These are phyloP conservation scores for Phascolomyces articulosus DNA, from an alignment of 371 early-diverging fungal genomes.

Conservation along the genomic window DNA sequence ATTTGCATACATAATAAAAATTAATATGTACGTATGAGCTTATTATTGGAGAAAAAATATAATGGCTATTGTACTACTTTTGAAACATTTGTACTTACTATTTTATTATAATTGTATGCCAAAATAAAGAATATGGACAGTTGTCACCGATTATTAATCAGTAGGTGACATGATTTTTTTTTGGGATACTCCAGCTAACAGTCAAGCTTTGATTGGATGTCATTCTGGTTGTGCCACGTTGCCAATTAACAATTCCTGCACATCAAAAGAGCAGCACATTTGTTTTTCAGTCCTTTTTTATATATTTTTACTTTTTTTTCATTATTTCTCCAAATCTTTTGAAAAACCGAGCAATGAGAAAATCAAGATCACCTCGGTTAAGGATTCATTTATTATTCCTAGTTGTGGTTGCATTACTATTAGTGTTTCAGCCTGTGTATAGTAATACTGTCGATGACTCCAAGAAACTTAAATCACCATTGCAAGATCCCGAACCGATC, in stretches of 20 bases:
- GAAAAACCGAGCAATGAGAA: neutral
- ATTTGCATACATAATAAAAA: too few relatives aligned
- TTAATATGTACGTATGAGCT: too few relatives aligned
- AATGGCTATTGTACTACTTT: too few relatives aligned
- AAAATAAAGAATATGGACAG: too few relatives aligned
- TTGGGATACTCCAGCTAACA: too few relatives aligned
- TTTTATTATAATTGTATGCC: too few relatives aligned
- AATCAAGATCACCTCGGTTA: neutral
- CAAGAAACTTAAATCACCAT: neutral
- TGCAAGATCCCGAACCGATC: conserved; percentile 37
- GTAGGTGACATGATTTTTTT: too few relatives aligned
- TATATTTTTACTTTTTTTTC: neutral
- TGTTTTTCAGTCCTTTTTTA: neutral
- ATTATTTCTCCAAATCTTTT: neutral
- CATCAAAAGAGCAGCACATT: neutral
- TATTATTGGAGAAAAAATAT: too few relatives aligned
- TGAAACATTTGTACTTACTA: too few relatives aligned
- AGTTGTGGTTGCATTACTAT: neutral
- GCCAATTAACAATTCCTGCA: neutral
- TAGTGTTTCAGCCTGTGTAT: neutral
- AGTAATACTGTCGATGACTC: neutral
- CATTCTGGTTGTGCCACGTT: neutral
- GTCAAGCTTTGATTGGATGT: neutral
- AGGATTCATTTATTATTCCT: neutral
- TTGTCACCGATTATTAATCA: too few relatives aligned